Base-by-base conservation (phyloP, 768 basidiomycete species). In the Leccinum longicurvipes region DNA sequence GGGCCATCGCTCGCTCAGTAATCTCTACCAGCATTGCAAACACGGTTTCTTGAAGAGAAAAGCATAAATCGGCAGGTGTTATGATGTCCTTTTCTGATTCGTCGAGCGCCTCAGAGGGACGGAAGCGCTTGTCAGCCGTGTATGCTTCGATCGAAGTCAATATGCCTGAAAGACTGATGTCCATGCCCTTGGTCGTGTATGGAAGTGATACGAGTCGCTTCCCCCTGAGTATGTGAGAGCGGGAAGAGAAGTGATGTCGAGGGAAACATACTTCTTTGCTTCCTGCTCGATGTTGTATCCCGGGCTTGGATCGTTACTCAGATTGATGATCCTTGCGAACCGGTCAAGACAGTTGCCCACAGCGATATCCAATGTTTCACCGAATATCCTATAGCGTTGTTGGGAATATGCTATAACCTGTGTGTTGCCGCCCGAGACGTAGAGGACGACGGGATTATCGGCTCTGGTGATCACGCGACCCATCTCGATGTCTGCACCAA, bases 11-110 rank as follows among this genome's bases (percentile, higher is more conserved):
- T 36, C 97, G 80, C 72, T 99, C 97, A 0, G 97, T 98, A 57
- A 98, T 99, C 74, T 99, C 97, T 15, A 99, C 97, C 3, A 99
- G 79, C 97, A 99, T 99, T 0, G 95, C 89, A 70, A 90, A 99
- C 1, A 98, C 86, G 0, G 91, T 97, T 73, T 99, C 97, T 73
- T 99, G 97, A 4, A 99, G 76, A 6, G 93, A 94, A 72, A 93
- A 98, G 73, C 97, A 99, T 25, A 99, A 74, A 71, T 99, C 97
- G n/a, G 92, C 89, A 12, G 95, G 86, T 7, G 92, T 98, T 64
- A 98, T 91, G 55, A 87, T 79, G 63, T 94, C 87, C 21, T 80
- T 76, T 23, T 80, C 65, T 27, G 57, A 10, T 60, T 76, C 76
- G n/a, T 59, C 61, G 6, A 62, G 67, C 19, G 62, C 53, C 14